Conservation (phyloP, 2,329 filamentous ascomycete species). For the Curvularia eragrostidis region DNA sequence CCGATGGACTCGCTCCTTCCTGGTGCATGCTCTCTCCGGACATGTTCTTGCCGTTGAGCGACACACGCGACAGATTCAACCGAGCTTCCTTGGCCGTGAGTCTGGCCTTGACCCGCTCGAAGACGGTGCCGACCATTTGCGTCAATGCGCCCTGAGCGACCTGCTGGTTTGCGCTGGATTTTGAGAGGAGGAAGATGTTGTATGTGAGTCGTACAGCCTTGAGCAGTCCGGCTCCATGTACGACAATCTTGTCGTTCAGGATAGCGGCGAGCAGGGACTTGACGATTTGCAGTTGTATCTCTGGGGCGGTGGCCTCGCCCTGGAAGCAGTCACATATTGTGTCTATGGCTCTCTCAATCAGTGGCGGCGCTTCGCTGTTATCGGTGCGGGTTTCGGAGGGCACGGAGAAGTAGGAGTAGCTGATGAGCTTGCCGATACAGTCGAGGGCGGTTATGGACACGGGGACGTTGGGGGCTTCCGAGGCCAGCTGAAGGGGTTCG, state of each 20-base stretch:
- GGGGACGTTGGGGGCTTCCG: slow-evolving; percentile 82
- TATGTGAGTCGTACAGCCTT: slow-evolving; percentile 98
- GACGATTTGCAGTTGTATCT: slow-evolving; percentile 96
- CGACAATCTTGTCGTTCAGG: slow-evolving; percentile 97
- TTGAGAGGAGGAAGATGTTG: slow-evolving; percentile 96
- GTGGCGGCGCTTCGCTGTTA: slow-evolving; percentile 62
- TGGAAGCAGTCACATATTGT: slow-evolving; percentile 99
- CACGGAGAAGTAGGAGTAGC: slow-evolving; percentile 95
- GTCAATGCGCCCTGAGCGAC: slow-evolving; percentile 96
- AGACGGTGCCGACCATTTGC: slow-evolving; percentile 98
- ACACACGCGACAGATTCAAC: slow-evolving; percentile 60
- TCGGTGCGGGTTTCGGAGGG: slow-evolving; percentile 56
- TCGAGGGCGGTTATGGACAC: slow-evolving; percentile 91
- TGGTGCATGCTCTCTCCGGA: slow-evolving; percentile 44
- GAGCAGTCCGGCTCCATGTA: slow-evolving; percentile 92
- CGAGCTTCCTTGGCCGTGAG: slow-evolving; percentile 87
- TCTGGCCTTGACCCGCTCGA: slow-evolving; percentile 88
- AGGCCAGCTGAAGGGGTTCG: slow-evolving; percentile 86
- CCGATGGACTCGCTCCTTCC: slow-evolving; percentile 35
- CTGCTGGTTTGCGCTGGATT: slow-evolving; percentile 92
- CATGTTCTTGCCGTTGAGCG: slow-evolving; percentile 46
- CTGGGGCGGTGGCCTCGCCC: slow-evolving; percentile 88
- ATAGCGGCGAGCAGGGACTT: slow-evolving; percentile 96
- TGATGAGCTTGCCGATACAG: slow-evolving; percentile 98
- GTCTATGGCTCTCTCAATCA: slow-evolving; percentile 97